Percentiles rank a stretch among this genome's conserved stretches.
phyloP scores from a whole-genome alignment of 2,329 filamentous ascomycete species.

The Venturia oleaginea region DNA sequence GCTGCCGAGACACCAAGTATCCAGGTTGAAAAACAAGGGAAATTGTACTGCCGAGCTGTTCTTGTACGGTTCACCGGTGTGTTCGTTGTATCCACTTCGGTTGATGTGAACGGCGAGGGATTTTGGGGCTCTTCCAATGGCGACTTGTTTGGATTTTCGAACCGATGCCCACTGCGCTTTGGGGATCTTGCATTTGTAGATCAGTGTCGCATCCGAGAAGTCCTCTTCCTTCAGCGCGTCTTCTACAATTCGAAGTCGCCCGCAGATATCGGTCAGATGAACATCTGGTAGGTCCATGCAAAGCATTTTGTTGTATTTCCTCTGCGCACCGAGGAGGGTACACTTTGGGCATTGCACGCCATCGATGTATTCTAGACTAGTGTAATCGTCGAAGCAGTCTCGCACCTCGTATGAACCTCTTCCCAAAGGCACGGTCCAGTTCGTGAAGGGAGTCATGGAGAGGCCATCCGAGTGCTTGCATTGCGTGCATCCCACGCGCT shows the following conservation, averaged over 20 bases:
- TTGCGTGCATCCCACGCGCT: constrained; percentile 75
- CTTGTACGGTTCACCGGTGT: constrained; percentile 69
- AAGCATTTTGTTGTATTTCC: constrained; percentile 36
- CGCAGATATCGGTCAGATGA: constrained; percentile 32
- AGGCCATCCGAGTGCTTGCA: constrained; percentile 85
- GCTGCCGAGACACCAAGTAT: constrained; percentile 70
- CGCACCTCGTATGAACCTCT: constrained; percentile 60
- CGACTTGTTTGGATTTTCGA: constrained; percentile 84
- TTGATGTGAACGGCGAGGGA: constrained; percentile 84
- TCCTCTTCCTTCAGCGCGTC: constrained; percentile 68
- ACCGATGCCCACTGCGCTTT: constrained; percentile 61
- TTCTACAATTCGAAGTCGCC: constrained; percentile 57
- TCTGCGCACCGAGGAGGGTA: constrained; percentile 57
- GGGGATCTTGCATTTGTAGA: constrained; percentile 36
- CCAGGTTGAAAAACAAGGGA: constrained; percentile 63
- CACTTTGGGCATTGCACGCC: constrained; percentile 90
- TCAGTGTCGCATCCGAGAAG: constrained; percentile 52
- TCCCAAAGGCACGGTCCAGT: constrained; percentile 76
- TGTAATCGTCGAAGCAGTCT: constrained; percentile 76
- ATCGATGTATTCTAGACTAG: constrained; percentile 72
- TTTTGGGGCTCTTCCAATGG: constrained; percentile 72
- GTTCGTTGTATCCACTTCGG: constrained; percentile 80
- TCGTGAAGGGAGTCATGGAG: constrained; percentile 88
- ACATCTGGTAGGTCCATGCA: constrained; percentile 31
- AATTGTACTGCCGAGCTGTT: constrained; percentile 75